Conservation (phyloP, 805 yeast species). For the Metschnikowia drakensbergensis region DNA sequence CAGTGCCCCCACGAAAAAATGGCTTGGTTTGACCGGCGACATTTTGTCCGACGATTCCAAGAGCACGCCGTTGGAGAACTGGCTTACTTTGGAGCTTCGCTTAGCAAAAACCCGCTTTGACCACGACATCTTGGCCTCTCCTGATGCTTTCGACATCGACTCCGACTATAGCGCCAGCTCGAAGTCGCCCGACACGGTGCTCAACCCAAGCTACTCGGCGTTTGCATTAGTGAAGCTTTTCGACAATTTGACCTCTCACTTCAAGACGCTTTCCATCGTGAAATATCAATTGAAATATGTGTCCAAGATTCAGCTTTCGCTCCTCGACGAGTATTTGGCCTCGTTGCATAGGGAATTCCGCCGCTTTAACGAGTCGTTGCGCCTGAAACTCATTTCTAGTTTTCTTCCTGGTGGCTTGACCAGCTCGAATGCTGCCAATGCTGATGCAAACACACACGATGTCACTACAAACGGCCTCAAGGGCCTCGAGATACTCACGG, state of each 20-base stretch:
- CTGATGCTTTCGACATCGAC: constrained; percentile 56
- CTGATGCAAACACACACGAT: constrained; percentile 68
- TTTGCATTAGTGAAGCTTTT: constrained; percentile 53
- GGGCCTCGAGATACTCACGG: constrained; percentile 28
- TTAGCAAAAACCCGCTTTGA: constrained; percentile 50
- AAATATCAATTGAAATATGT: constrained; percentile 53
- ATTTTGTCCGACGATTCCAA: constrained; percentile 36
- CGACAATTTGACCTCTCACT: constrained; percentile 53
- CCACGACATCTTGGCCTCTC: constrained; percentile 44
- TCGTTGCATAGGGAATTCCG: constrained; percentile 31
- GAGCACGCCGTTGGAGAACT: constrained; percentile 28
- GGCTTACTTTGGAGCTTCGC: constrained; percentile 53
- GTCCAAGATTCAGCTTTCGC: constrained; percentile 52
- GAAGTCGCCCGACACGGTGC: constrained; percentile 8
- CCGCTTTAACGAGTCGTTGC: constrained; percentile 39
- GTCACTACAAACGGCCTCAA: constrained; percentile 67
- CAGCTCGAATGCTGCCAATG: not conserved
- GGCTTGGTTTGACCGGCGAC: constrained; percentile 49
- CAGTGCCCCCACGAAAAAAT: constrained; percentile 27
- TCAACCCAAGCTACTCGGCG: constrained; percentile 60
- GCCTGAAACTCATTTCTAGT: constrained; percentile 29
- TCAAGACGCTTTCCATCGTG: constrained; percentile 46
- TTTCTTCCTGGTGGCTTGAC: constrained; percentile 30
- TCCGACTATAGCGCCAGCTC: constrained; percentile 39
- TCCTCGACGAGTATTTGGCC: constrained; percentile 50